A percentile compares a stretch with the other conserved stretches of the same genome.
Conservation (phyloP, 768 basidiomycete species). For the Pulveroboletus frians region DNA sequence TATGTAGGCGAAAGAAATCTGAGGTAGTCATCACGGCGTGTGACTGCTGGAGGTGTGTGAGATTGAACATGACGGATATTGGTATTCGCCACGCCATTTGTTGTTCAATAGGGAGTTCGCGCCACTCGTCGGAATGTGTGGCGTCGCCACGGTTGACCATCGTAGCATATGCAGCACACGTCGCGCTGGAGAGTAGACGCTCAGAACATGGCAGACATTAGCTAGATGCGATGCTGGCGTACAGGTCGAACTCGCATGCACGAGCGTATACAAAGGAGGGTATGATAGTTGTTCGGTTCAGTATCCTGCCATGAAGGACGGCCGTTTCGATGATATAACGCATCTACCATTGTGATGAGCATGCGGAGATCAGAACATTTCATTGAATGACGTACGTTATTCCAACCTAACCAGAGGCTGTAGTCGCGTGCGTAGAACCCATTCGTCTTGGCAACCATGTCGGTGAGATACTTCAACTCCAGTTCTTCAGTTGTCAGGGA, state of each 20-base stretch:
- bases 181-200: slow-evolving; percentile 16
- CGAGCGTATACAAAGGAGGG: slow-evolving; percentile 46
- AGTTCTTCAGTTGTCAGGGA: slow-evolving; percentile 6
- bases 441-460: slow-evolving; percentile 36
- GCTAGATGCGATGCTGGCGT: background rate
- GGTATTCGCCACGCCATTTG: slow-evolving; percentile 35
- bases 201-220: background rate
- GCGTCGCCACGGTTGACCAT: slow-evolving; percentile 47
- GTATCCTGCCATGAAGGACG: slow-evolving; percentile 37
- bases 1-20: slow-evolving; percentile 41
- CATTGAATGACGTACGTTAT: slow-evolving; percentile 32
- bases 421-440: slow-evolving; percentile 45
- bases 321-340: slow-evolving; percentile 46
- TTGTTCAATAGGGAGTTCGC: slow-evolving; percentile 32
- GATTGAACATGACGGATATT: slow-evolving; percentile 39
- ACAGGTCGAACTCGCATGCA: slow-evolving; percentile 37
- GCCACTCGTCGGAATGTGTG: slow-evolving; percentile 37
- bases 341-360: slow-evolving; percentile 29
- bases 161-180: slow-evolving; percentile 37
- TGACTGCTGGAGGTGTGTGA: slow-evolving; percentile 34
- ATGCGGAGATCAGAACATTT: background rate
- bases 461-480: slow-evolving; percentile 29
- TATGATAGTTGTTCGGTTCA: slow-evolving; percentile 41
- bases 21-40: slow-evolving; percentile 37
- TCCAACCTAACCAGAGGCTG: slow-evolving; percentile 47